Evolutionary conservation across 2,329 filamentous ascomycete genomes (phyloP), one percentile per base, ranked within the genome.

Genomic region (Graphiopsis chlorocephala): DNA sequence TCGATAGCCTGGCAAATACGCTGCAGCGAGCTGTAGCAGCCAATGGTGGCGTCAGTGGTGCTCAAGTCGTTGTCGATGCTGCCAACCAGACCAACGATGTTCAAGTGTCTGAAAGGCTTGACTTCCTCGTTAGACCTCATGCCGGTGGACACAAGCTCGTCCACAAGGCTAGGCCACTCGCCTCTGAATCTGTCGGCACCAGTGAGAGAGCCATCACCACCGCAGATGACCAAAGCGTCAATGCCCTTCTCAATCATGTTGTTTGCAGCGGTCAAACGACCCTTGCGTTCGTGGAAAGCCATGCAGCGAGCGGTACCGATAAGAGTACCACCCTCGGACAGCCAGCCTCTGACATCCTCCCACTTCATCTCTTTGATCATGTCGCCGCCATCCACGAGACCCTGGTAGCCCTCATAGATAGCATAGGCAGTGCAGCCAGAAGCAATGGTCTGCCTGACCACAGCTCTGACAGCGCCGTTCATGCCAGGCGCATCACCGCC

Each of bases 11-110:
- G 91, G 80, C 94, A 98, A 72, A 99, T 97, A 66, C 94, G 89
- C 56, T 90, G 88, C 64, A 99, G 86, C 26, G 95, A 95, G 50
- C 93, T 97, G 81, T 97, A 98, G 77, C 92, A 96, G 64, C 95
- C 95, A 76, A 99, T 97, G 33, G 95, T 99, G 65, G 95, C 94
- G 78, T 99, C 95, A 14, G 95, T 99, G 69, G 92, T 92, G 58
- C 93, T 96, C 79, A 99, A 90, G 76, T 99, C 95, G 76, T 99
- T 99, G 84, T 99, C 95, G 75, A 99, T 99, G 62, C 93, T 97
- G 65, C 95, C 95, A 29, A 99, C 95, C 60, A 98, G 83, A 56
- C 95, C 95, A 62, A 98, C 94, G 70, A 99, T 97, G 79, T 98
- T 99, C 74, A 99, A 86, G 71, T 96, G 88, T 73, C 86, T 85